phyloP scores from a whole-genome alignment of 805 yeast species.

The Pichia deserticola region DNA sequence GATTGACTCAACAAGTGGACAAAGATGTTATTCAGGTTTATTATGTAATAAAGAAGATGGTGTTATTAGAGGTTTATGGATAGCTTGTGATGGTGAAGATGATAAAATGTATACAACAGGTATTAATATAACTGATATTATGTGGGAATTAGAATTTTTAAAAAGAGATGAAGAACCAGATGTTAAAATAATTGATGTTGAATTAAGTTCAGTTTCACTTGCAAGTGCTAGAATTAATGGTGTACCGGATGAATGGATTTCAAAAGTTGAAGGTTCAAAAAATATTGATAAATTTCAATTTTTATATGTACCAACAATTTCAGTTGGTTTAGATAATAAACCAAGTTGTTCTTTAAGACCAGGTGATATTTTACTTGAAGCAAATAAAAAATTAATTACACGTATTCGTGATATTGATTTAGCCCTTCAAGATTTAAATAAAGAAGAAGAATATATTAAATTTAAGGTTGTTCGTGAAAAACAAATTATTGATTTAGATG shows the following conservation, averaged over 20 bases:
- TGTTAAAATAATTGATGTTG: slow-evolving; percentile 69
- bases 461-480: slow-evolving; percentile 71
- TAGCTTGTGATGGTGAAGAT: slow-evolving; percentile 74
- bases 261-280: slow-evolving; percentile 45
- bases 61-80: slow-evolving; percentile 76
- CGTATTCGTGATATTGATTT: slow-evolving; percentile 57
- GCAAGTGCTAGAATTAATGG: slow-evolving; percentile 77
- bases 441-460: slow-evolving; percentile 27
- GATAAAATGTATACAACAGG: slow-evolving; percentile 66
- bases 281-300: slow-evolving; percentile 61
- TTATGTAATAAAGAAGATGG: slow-evolving; percentile 66
- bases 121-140: slow-evolving; percentile 62
- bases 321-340: slow-evolving; percentile 24
- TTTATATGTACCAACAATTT: slow-evolving; percentile 60
- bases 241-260: slow-evolving; percentile 81
- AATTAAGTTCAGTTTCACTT: slow-evolving; percentile 59
- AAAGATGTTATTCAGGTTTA: slow-evolving; percentile 70
- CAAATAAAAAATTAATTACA: slow-evolving; percentile 57
- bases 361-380: slow-evolving; percentile 74
- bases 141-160: slow-evolving; percentile 47
- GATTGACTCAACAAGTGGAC: slow-evolving; percentile 63
- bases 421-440: slow-evolving; percentile 35
- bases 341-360: slow-evolving; percentile 33
- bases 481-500: slow-evolving; percentile 49
- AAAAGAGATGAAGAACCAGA: slow-evolving; percentile 44